phyloP scores from a whole-genome alignment of 225 moss, liverwort and hornwort species.

The Lunularia cruciata region DNA sequence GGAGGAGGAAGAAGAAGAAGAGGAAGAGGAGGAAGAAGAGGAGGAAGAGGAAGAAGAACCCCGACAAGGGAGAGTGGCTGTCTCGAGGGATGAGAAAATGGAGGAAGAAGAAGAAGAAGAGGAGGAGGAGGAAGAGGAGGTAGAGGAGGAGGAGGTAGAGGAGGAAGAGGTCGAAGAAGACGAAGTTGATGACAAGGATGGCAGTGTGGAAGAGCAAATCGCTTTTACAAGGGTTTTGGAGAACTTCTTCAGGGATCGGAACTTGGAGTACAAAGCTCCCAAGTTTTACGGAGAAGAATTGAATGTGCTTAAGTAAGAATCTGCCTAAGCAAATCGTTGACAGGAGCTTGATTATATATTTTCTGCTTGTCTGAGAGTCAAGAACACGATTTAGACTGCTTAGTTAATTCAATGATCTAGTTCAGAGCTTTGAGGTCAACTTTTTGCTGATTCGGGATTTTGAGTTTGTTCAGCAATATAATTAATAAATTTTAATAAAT shows the following conservation, averaged over 20 bases:
- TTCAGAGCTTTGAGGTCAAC: too few relatives aligned
- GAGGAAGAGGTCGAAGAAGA: conserved; percentile 59
- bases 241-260: conserved; percentile 75
- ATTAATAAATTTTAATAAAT: too few relatives aligned
- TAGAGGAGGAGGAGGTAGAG: conserved; percentile 71
- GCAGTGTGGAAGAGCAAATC: conserved; percentile 65
- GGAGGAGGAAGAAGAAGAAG: conserved; percentile 43
- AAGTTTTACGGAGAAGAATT: conserved; percentile 94
- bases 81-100: conserved; percentile 47
- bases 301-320: conserved; percentile 86
- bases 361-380: too few relatives aligned
- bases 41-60: conserved; percentile 41
- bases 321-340: too few relatives aligned
- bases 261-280: conserved; percentile 87
- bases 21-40: conserved; percentile 38
- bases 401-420: too few relatives aligned
- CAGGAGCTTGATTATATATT: too few relatives aligned
- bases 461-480: too few relatives aligned
- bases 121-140: conserved; percentile 52
- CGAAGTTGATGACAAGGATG: conserved; percentile 61
- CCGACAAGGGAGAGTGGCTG: conserved; percentile 17
- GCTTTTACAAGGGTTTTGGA: conserved; percentile 70
- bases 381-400: too few relatives aligned
- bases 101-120: conserved; percentile 57
- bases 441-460: too few relatives aligned